phyloP scores from a whole-genome alignment of 306 rosid genomes.

The Quercus bicolor region DNA sequence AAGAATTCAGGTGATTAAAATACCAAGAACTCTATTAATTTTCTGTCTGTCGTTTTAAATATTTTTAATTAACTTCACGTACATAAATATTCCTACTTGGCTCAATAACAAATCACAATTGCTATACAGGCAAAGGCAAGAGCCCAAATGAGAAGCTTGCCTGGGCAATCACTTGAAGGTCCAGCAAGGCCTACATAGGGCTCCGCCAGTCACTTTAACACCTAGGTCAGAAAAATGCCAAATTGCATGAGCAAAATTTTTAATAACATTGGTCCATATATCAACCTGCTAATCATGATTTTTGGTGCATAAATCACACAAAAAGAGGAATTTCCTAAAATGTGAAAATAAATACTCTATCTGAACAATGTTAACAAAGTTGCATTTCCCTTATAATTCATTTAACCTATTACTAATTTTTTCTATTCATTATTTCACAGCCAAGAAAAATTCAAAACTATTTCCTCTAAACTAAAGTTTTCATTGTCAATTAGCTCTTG shows the following conservation, averaged over 20 bases:
- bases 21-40: not conserved
- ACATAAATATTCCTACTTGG: not conserved
- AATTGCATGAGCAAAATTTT: slow-evolving; percentile 28
- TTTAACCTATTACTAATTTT: not conserved
- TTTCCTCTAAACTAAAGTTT: not conserved
- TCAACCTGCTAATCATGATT: slow-evolving; percentile 13
- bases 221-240: slow-evolving; percentile 37
- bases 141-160: slow-evolving; percentile 32
- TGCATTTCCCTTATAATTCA: not conserved
- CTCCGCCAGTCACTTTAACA: slow-evolving; percentile 30
- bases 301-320: not conserved
- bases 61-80: slow-evolving; percentile 11
- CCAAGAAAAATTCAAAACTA: not conserved
- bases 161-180: slow-evolving; percentile 31
- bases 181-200: slow-evolving; percentile 36
- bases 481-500: not conserved
- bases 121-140: slow-evolving; percentile 28
- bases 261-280: slow-evolving; percentile 5
- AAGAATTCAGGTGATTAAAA: slow-evolving; percentile 6
- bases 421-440: not conserved
- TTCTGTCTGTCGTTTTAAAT: not conserved
- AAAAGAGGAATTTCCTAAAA: not conserved
- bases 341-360: not conserved
- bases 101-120: slow-evolving; percentile 3
- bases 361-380: not conserved